Evolutionary conservation across 345 rosid genomes (phyloP), one percentile per base, ranked within the genome.

Genomic region (Gossypium bickii): DNA sequence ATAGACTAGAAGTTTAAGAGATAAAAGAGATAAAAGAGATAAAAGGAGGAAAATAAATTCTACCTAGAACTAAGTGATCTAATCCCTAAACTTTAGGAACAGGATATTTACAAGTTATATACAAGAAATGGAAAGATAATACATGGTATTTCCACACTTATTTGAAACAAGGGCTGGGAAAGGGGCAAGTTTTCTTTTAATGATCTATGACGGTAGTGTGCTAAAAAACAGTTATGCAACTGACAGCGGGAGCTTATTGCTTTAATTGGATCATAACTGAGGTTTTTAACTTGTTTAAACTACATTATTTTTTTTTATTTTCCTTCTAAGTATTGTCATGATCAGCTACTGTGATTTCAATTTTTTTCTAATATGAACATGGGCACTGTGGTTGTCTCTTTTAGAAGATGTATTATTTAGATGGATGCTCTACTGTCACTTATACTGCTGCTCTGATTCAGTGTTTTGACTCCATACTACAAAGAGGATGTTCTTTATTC

Each of bases 381-480:
- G 38, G 34, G 64, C 48, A 56, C 62, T 71, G 12, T 56, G 22
- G 29, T 24, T 41, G 41, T 51, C 34, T 56, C 12, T 22, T 9
- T 43, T 58, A 57, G 27, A 41, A 22, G 17, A 41, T 41, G 41
- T 58, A 25, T 18, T 58, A 72, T 72, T 16, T 62, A 56, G 48
- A 44, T 44, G 61, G 20, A 18, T 76, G 69, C 76, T 69, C 45
- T 72, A 16, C n/a, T 57, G 74, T 81, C 75, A 84, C 80, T 25
- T 62, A 18, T 83, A 72, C 64, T 43, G 58, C 74, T 73, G 75
- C 20, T 84, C 51, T 78, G 75, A 57, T 77, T 74, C 64, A 95
- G 99, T 82, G 97, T 95, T 77, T 85, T 95, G 88, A 93, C 98
- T 74, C 97, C 98, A 34, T 95, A 91, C 25, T 89, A 88, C 87